A percentile compares a stretch with the other conserved stretches of the same genome.
Conservation (phyloP, 2,329 filamentous ascomycete genomes). For the Ceratocystis lukuohia region DNA sequence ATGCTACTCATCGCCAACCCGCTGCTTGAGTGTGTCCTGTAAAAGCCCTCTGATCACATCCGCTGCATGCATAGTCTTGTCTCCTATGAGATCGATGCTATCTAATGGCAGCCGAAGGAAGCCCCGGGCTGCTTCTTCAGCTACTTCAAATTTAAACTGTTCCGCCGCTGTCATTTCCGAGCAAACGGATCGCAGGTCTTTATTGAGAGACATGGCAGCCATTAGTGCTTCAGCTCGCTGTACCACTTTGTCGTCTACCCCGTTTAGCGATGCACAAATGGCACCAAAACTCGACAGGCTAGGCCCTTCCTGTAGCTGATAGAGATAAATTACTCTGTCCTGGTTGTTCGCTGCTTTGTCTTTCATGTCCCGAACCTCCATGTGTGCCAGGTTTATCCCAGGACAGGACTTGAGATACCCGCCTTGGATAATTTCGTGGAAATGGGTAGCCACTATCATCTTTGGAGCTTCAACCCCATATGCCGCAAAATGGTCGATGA, state of each 20-base stretch:
- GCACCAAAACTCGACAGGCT: constrained; percentile 75
- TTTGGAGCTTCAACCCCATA: constrained; percentile 38
- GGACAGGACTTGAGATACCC: constrained; percentile 33
- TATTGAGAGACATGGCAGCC: constrained; percentile 52
- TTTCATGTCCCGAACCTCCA: constrained; percentile 47
- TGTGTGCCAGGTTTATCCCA: constrained; percentile 48
- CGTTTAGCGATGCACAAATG: constrained; percentile 74
- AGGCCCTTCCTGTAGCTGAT: constrained; percentile 52
- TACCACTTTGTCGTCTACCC: constrained; percentile 59
- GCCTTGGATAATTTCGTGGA: constrained; percentile 59
- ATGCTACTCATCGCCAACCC: not conserved
- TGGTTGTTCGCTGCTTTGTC: constrained; percentile 40
- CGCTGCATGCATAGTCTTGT: constrained; percentile 10
- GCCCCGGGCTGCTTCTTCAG: constrained; percentile 45
- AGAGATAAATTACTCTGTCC: constrained; percentile 60
- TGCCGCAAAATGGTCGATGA: constrained; percentile 43
- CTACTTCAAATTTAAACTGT: constrained; percentile 50
- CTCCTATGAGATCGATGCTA: not conserved
- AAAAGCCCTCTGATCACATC: constrained; percentile 13
- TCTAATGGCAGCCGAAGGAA: constrained; percentile 33
- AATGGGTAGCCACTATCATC: constrained; percentile 49
- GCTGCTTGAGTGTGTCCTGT: not conserved
- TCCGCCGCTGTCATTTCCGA: constrained; percentile 55
- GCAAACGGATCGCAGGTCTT: constrained; percentile 63
- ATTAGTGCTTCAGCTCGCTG: constrained; percentile 63